These are phyloP conservation scores for Dendrocalamus sinicus DNA, from an alignment of 176 grass and related monocot species.

Conservation along the genomic window DNA sequence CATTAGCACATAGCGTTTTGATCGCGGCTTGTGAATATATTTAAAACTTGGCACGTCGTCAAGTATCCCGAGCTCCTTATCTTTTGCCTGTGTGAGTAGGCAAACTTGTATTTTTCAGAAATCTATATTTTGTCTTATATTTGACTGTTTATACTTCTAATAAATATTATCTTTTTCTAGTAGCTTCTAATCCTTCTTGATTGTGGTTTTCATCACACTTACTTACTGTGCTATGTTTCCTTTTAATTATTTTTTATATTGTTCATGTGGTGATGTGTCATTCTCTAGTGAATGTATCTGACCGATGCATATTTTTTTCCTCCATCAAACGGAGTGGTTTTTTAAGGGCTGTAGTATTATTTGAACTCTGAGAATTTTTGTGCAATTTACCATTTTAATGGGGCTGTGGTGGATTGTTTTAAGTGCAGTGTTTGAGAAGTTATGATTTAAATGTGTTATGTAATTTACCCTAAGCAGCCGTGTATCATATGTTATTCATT, in stretches of 20 bases:
- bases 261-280: background rate
- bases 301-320: background rate
- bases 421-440: slow-evolving; percentile 9
- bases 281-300: slow-evolving; percentile 5
- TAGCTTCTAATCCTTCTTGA: slow-evolving; percentile 23
- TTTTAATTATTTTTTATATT: background rate
- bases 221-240: background rate
- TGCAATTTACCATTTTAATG: slow-evolving; percentile 18
- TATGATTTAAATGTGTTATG: background rate
- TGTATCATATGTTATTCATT: slow-evolving; percentile 8
- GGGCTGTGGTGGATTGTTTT: slow-evolving; percentile 34
- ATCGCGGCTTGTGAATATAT: slow-evolving; percentile 5
- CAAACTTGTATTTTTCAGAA: slow-evolving; percentile 19
- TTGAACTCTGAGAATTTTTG: background rate
- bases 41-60: background rate
- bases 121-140: slow-evolving; percentile 8
- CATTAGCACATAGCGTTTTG: slow-evolving; percentile 4
- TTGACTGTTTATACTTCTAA: background rate
- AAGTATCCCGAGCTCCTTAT: slow-evolving; percentile 14
- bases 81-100: slow-evolving; percentile 25
- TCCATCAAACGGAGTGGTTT: background rate
- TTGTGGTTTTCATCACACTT: slow-evolving; percentile 2
- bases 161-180: slow-evolving; percentile 1
- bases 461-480: slow-evolving; percentile 4
- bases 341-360: background rate